A percentile compares a stretch with the other conserved stretches of the same genome.
These are phyloP conservation scores for Aspergillus alliaceus DNA, from an alignment of 2,329 filamentous ascomycete species.

Conservation along the genomic window DNA sequence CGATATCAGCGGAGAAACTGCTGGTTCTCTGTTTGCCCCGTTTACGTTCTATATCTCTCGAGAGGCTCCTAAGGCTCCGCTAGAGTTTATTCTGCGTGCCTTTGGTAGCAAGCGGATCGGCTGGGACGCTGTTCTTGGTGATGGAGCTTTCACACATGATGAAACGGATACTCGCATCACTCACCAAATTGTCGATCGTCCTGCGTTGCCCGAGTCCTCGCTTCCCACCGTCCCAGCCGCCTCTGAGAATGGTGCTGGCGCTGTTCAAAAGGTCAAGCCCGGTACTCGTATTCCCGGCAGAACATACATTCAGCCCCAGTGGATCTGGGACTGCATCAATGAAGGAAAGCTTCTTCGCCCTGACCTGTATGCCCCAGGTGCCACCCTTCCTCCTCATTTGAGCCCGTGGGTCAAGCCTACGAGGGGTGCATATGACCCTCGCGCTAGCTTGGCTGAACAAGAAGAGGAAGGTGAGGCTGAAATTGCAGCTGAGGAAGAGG, in stretches of 20 bases:
- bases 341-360: conserved; percentile 83
- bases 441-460: conserved; percentile 79
- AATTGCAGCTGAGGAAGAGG: conserved; percentile 63
- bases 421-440: conserved; percentile 89
- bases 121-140: conserved; percentile 88
- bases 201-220: conserved; percentile 63
- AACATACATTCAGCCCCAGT: conserved; percentile 93
- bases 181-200: conserved; percentile 93
- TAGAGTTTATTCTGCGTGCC: conserved; percentile 89
- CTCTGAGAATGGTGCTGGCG: conserved; percentile 48
- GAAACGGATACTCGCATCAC: conserved; percentile 88
- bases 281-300: conserved; percentile 84
- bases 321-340: conserved; percentile 97
- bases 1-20: conserved; percentile 62
- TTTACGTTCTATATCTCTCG: conserved; percentile 92
- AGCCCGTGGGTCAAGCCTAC: conserved; percentile 92
- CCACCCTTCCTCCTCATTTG: conserved; percentile 86
- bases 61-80: conserved; percentile 83
- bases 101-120: conserved; percentile 96
- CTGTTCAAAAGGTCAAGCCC: conserved; percentile 47
- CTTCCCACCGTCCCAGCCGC: conserved; percentile 44
- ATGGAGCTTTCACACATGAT: conserved; percentile 87
- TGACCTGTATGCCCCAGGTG: conserved; percentile 85
- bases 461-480: conserved; percentile 84
- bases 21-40: conserved; percentile 76